Base-by-base conservation (phyloP, 2,329 filamentous ascomycete genomes). In the Colletotrichum liriopes region DNA sequence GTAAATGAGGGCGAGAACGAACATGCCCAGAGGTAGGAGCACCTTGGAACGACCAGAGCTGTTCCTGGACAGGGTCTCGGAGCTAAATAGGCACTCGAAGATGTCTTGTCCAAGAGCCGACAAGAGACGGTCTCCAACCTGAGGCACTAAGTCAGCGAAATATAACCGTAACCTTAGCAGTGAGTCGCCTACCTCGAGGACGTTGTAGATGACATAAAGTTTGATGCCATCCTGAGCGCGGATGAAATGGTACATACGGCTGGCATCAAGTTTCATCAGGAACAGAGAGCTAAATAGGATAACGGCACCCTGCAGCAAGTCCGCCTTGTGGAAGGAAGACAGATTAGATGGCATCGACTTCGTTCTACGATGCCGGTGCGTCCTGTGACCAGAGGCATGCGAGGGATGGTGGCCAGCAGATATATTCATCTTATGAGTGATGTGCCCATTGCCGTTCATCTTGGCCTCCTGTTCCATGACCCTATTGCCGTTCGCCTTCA, bases 161-260 rank as follows among this genome's bases (percentile, higher is more conserved):
- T 7, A 37, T 20, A 29, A 8, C 23, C 2, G 23, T 26, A 26
- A 26, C 23, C 23, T 26, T 26, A 18, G 20, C 32, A 20, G 23
- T 11, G 2, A 49, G 14, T 20, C n/a, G 14, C 80, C 72, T 79
- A 92, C 91, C 83, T 99, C 96, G 6, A 99, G 90, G 43, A 98
- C 94, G 79, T 99, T 99, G 86, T 98, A 99, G 67, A 99, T 98
- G 71, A 99, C 96, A 81, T 99, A 99, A 14, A 99, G 89, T 80
- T 99, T 99, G 84, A 99, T 98, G 9, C 96, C 95, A 1, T 95
- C 96, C 81, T 99, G 96, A 0, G 95, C 96, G 58, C 96, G 93
- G 77, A 99, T 98, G 77, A 95, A 95, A 81, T 99, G 96, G 79
- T 99, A 99, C 94, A 98, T 98, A 63, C 95, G 91, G 79, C 95